phyloP scores from a whole-genome alignment of 805 yeast species.

The Saturnispora hagleri region DNA sequence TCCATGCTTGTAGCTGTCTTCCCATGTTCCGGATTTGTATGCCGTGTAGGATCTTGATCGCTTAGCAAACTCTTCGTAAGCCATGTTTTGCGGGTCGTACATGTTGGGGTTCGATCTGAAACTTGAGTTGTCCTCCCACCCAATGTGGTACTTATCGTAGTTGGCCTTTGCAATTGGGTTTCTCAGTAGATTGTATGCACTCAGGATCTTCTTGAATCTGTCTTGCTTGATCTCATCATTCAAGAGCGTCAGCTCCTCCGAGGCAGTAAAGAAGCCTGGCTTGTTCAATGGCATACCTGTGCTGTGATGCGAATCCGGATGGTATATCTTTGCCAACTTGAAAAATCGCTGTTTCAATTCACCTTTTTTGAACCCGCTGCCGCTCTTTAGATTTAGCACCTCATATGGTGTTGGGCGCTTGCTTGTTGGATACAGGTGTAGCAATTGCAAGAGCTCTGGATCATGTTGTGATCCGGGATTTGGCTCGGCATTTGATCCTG shows the following conservation, averaged over 20 bases:
- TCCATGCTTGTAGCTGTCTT: slow-evolving; percentile 19
- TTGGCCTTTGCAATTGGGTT: slow-evolving; percentile 34
- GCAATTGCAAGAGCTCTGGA: slow-evolving; percentile 19
- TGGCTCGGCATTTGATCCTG: neutral
- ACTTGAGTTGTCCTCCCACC: slow-evolving; percentile 33
- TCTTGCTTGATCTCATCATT: slow-evolving; percentile 25
- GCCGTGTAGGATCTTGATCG: slow-evolving; percentile 8
- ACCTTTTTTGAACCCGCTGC: slow-evolving; percentile 28
- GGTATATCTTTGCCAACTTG: slow-evolving; percentile 63
- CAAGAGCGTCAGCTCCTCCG: slow-evolving; percentile 5
- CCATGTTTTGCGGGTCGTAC: slow-evolving; percentile 14
- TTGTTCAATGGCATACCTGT: slow-evolving; percentile 16
- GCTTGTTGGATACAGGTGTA: slow-evolving; percentile 35
- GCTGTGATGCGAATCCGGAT: slow-evolving; percentile 50
- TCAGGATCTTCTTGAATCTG: slow-evolving; percentile 46
- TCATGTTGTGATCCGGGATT: slow-evolving; percentile 11
- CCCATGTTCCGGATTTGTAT: slow-evolving; percentile 24
- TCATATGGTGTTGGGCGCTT: slow-evolving; percentile 61
- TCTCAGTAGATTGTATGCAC: slow-evolving; percentile 50
- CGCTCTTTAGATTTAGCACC: slow-evolving; percentile 38
- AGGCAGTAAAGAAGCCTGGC: slow-evolving; percentile 2
- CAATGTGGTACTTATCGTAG: slow-evolving; percentile 39
- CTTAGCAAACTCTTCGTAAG: slow-evolving; percentile 8
- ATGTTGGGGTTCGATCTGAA: slow-evolving; percentile 17
- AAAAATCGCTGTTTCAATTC: slow-evolving; percentile 43